Percentiles rank a stretch among this genome's conserved stretches.
phyloP scores from a whole-genome alignment of 352 stramenopile genomes.

The Pythium guiyangense region DNA sequence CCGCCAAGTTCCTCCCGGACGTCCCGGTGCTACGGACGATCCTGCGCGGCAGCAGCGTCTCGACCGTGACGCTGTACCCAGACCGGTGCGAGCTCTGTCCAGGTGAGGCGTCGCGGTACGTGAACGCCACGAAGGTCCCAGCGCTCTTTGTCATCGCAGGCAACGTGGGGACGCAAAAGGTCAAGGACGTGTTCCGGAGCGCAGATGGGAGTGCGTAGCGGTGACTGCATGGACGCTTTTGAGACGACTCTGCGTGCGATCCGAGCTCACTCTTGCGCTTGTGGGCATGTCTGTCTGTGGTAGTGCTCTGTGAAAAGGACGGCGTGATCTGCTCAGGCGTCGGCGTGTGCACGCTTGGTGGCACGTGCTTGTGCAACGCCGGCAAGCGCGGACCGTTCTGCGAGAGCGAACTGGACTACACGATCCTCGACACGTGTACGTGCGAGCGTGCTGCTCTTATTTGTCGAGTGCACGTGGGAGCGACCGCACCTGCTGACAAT shows the following conservation, averaged over 20 bases:
- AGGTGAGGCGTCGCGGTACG: constrained; percentile 33
- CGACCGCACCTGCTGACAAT: not conserved
- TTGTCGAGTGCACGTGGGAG: not conserved
- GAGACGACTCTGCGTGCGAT: not conserved
- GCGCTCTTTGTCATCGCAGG: constrained; percentile 61
- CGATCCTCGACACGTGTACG: constrained; percentile 39
- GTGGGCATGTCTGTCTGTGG: not conserved
- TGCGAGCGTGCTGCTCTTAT: not conserved
- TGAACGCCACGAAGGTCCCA: constrained; percentile 50
- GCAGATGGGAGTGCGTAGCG: constrained; percentile 53
- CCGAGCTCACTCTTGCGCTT: not conserved
- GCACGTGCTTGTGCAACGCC: constrained; percentile 59
- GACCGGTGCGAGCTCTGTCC: constrained; percentile 66
- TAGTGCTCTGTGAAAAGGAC: constrained; percentile 73
- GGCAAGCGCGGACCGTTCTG: constrained; percentile 58
- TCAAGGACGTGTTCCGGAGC: constrained; percentile 69
- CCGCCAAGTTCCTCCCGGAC: constrained; percentile 25
- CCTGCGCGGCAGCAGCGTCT: constrained; percentile 35
- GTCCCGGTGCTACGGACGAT: constrained; percentile 30
- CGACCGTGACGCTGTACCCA: constrained; percentile 60
- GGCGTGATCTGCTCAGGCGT: constrained; percentile 62
- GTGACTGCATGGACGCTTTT: not conserved
- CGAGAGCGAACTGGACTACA: constrained; percentile 42
- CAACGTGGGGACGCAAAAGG: constrained; percentile 65
- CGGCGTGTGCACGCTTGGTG: constrained; percentile 59